Conservation (phyloP, 2,329 filamentous ascomycete genomes). For the Orbilia javanica region DNA sequence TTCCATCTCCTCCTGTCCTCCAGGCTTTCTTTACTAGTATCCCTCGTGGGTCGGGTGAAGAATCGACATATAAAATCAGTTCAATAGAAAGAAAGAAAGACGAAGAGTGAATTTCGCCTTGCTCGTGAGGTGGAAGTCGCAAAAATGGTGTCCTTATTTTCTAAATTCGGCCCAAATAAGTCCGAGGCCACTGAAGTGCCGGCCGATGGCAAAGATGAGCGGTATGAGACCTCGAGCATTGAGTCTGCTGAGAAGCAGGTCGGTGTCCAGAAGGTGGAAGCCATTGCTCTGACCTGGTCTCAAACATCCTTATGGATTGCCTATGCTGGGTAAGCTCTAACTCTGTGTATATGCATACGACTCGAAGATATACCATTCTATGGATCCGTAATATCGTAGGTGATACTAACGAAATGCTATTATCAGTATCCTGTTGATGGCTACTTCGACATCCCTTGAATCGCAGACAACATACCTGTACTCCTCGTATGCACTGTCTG, state of each 20-base stretch:
- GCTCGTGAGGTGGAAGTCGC: background rate
- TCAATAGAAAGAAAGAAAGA: conserved; percentile 24
- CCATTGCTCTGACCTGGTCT: conserved; percentile 69
- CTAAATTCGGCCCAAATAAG: conserved; percentile 17
- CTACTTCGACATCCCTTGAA: conserved; percentile 76
- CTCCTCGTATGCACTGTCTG: conserved; percentile 75
- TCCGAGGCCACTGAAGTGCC: conserved; percentile 1
- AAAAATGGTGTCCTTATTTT: conserved; percentile 39
- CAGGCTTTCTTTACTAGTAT: background rate
- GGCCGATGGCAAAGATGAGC: conserved; percentile 30
- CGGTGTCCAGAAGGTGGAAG: conserved; percentile 69
- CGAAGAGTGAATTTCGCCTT: background rate
- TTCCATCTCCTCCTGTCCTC: conserved; percentile 8
- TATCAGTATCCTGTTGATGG: conserved; percentile 70
- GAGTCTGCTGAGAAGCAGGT: conserved; percentile 63
- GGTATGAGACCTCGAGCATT: conserved; percentile 37
- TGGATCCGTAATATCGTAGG: background rate
- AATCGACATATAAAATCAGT: conserved; percentile 12
- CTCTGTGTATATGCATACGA: conserved; percentile 57
- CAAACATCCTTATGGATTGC: conserved; percentile 67
- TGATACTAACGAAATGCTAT: background rate
- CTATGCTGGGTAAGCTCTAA: conserved; percentile 65
- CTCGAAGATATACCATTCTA: background rate
- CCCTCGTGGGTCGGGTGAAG: conserved; percentile 11
- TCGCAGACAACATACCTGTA: conserved; percentile 74